A percentile compares a stretch with the other conserved stretches of the same genome.
Conservation (phyloP, 2,329 filamentous ascomycete genomes). For the Colletotrichum sublineola region DNA sequence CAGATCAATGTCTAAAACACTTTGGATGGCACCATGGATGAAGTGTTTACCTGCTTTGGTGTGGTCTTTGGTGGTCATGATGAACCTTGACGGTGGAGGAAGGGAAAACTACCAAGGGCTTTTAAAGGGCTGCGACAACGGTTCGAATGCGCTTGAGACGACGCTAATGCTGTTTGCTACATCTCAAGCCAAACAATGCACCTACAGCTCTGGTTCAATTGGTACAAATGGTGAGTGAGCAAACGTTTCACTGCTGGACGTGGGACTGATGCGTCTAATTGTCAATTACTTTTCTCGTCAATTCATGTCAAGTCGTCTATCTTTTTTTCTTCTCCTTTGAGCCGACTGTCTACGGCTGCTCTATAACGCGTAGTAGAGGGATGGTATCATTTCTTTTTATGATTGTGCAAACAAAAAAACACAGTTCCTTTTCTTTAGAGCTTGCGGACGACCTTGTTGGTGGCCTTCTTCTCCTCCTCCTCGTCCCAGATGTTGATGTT, state of each 20-base stretch:
- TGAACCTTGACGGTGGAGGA: too few species aligned
- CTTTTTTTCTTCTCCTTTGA: too few species aligned
- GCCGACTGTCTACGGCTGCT: constrained; percentile 6
- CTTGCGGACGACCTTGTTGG: constrained; percentile 60
- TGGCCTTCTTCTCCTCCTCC: constrained; percentile 63
- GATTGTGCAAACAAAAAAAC: not conserved
- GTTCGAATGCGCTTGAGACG: too few species aligned
- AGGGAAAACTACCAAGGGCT: too few species aligned
- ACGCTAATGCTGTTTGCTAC: too few species aligned
- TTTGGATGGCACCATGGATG: not conserved
- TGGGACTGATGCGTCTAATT: not conserved
- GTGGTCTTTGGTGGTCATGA: too few species aligned
- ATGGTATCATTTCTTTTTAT: constrained; percentile 26
- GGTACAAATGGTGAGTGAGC: too few species aligned
- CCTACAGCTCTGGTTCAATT: too few species aligned
- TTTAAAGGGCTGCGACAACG: too few species aligned
- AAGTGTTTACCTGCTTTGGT: not conserved
- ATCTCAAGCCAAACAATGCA: too few species aligned
- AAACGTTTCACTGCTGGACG: not conserved
- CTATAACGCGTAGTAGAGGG: not conserved
- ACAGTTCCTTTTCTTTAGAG: constrained; percentile 26
- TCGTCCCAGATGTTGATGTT: constrained; percentile 69
- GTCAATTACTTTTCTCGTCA: constrained; percentile 24
- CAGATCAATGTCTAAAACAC: not conserved
- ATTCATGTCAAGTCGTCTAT: constrained; percentile 34